A percentile compares a stretch with the other conserved stretches of the same genome.
These are phyloP conservation scores for Golubevia pallescens DNA, from an alignment of 1,284 basidiomycete species.

Conservation along the genomic window DNA sequence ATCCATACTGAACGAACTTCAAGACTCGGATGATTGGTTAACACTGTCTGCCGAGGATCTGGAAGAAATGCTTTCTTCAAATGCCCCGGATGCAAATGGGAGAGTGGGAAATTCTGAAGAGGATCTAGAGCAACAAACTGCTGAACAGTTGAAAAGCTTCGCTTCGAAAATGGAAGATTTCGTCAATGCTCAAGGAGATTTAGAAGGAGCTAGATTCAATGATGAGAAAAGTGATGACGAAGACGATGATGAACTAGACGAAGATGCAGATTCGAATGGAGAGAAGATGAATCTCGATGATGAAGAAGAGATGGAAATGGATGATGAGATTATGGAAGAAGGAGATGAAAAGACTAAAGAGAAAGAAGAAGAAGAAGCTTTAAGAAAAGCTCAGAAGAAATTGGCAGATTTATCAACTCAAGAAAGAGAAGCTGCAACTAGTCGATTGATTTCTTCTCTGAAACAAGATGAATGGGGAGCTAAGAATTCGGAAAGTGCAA, in stretches of 20 bases:
- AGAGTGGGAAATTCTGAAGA: constrained; percentile 13
- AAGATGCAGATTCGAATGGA: background rate
- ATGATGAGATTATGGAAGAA: background rate
- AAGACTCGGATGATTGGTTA: constrained; percentile 50
- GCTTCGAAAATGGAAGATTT: constrained; percentile 43
- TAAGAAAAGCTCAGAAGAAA: background rate
- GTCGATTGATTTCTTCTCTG: constrained; percentile 6
- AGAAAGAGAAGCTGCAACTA: constrained; percentile 7
- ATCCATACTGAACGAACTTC: constrained; percentile 5
- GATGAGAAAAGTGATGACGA: constrained; percentile 17
- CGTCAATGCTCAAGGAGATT: constrained; percentile 37
- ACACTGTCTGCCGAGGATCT: constrained; percentile 26
- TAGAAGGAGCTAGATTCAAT: constrained; percentile 42
- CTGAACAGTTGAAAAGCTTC: constrained; percentile 33
- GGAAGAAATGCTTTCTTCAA: constrained; percentile 18
- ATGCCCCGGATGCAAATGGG: background rate
- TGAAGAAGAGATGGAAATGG: background rate
- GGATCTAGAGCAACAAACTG: constrained; percentile 20
- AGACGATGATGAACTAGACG: no score
- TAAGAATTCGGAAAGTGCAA: background rate
- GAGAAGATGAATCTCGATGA: no score
- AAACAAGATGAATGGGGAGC: constrained; percentile 10
- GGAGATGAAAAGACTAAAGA: background rate
- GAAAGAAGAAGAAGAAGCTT: background rate
- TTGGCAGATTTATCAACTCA: constrained; percentile 2